Base-by-base conservation (phyloP, 2,329 filamentous ascomycete genomes). In the Diaporthe caulivora region DNA sequence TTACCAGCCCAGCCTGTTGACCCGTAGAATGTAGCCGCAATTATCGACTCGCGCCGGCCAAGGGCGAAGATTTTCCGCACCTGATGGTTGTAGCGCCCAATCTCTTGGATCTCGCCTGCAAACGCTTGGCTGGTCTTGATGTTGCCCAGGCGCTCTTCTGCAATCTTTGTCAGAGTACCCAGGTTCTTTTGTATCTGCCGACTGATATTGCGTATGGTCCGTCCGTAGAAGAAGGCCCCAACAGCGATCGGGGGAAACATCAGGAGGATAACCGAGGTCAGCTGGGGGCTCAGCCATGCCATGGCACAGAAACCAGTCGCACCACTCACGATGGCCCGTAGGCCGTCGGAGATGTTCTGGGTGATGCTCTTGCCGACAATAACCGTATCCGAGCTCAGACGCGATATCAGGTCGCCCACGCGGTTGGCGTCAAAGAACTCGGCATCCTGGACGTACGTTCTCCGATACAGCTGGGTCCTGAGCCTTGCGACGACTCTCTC, bases 391-490 rank as follows among this genome's bases (percentile, higher is more conserved):
- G 95, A 97, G 79, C 96, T 95, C 58, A 99, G 90, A 49, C 97
- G 93, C 49, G 96, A 98, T 80, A 99, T 98, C 78, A 99, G 86
- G 81, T 99, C 97, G 81, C 97, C 97, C 34, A 98, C 95, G 34
- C 97, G 91, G 84, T 99, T 99, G 51, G 97, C 97, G 81, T 99
- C 97, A 80, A 99, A 99, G 85, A 99, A 99, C 80, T 98, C 97
- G 73, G 97, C 97, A 82, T 99, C 97, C 82, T 99, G 97, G n/a
- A 97, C 89, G 78, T 97, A 97, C 0, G 97, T 99, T 76, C 93
- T 91, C 77, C 95, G 91, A 85, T 97, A 99, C 5, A 99, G 90
- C 80, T 95, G 93, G 21, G 95, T 96, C 75, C 97, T 91, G 71
- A 99, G 88, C 77, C 96, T 91, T 15, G 96, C 93, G 70, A 99